Evolutionary conservation across 2,329 filamentous ascomycete species (phyloP).

Genomic region (Truncatella angustata): DNA sequence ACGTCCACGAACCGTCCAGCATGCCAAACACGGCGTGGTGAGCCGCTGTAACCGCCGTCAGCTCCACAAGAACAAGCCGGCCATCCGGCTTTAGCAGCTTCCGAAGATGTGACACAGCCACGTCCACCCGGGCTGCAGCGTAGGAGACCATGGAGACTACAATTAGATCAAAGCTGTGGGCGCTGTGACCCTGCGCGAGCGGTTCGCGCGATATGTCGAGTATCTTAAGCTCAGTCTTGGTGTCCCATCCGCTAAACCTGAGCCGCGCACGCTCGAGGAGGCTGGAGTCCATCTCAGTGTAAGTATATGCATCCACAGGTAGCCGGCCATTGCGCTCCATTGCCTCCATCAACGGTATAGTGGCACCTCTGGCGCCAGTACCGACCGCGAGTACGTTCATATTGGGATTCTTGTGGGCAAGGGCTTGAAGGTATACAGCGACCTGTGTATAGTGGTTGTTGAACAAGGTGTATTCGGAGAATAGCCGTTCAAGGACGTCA

Average conservation of each 20-base stretch:
- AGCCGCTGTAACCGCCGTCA: conserved; percentile 10
- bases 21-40: conserved; percentile 7
- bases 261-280: conserved; percentile 11
- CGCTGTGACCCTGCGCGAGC: conserved; percentile 11
- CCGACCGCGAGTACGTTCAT: conserved; percentile 18
- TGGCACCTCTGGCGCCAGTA: conserved; percentile 22
- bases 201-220: conserved; percentile 13
- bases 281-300: neutral
- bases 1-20: conserved; percentile 14
- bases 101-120: conserved; percentile 17
- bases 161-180: conserved; percentile 13
- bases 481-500: conserved; percentile 4
- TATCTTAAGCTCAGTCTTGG: conserved; percentile 10
- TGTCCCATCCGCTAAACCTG: neutral
- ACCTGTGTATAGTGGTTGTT: conserved; percentile 5
- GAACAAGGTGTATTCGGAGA: conserved; percentile 3
- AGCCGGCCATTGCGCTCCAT: conserved; percentile 11
- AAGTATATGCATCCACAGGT: conserved; percentile 7
- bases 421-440: neutral
- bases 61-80: conserved; percentile 14
- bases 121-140: conserved; percentile 17
- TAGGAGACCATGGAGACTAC: conserved; percentile 16
- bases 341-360: conserved; percentile 2
- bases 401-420: conserved; percentile 2
- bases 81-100: conserved; percentile 21